Evolutionary conservation across 495 filamentous ascomycete genomes (phyloP), one percentile per base, ranked within the genome.

Genomic region (Amniculicola lignicola): DNA sequence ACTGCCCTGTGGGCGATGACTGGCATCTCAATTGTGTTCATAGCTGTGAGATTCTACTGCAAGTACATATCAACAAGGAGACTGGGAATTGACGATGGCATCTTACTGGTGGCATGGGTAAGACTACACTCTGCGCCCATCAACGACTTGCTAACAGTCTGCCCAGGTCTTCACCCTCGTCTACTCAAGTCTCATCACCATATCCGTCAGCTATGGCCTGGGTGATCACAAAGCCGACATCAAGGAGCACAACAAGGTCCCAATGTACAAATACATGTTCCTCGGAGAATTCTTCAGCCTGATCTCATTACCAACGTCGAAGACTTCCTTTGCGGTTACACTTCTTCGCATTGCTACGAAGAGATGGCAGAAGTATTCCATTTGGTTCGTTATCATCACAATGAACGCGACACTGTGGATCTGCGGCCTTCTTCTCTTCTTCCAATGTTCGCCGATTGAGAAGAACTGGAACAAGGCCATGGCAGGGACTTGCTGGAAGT

Each of bases 261-360:
- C 40, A 2, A 43, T 46, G 24, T 25, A n/a, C 41, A 54, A 46
- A 18, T 45, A 46, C 14, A 23, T 54, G 1, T 37, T 36, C 19
- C 22, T 54, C 15, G 51, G 51, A 24, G 51, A 54, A n/a, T 36
- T 54, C 29, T 54, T 54, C 25, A 14, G 3, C 6, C n/a, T 56
- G 1, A 29, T 56, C 11, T 4, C 43, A 4, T 48, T 56, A 18
- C 42, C 53, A 14, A 15, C 28, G 2, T 38, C 28, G 19, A 56
- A 56, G 24, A 48, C 43, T 4, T 48, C 42, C 18, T 56, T 56
- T 19, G 16, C 43, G 10, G 25, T 56, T 11, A 56, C 53, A 2
- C 53, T 56, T 35, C 25, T 56, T 4, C 19, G 44, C 9, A 18
- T 56, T n/a, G 16, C 36, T 7, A 29, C 42, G 2, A 22, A 25